Evolutionary conservation across 495 filamentous ascomycete species (phyloP).

Genomic region (Penicillium manginii): DNA sequence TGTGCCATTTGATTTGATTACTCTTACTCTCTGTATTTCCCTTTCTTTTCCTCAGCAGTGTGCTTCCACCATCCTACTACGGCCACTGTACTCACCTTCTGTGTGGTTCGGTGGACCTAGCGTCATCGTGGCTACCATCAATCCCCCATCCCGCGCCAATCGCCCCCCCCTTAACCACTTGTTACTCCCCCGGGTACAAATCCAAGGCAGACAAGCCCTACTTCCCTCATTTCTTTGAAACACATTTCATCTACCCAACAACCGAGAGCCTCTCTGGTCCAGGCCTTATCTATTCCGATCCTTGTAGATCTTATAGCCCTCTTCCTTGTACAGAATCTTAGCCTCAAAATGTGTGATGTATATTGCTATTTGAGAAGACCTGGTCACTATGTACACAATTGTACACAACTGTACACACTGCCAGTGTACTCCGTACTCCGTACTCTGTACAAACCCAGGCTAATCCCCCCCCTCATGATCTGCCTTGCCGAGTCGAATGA

Average conservation of each 20-base stretch:
- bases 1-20: constrained; percentile 6
- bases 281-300: background rate
- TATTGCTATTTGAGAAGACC: background rate
- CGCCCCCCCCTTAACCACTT: constrained; percentile 29
- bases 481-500: constrained; percentile 29
- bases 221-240: constrained; percentile 9
- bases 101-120: constrained; percentile 54
- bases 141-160: constrained; percentile 50
- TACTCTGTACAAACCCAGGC: background rate
- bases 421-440: too few species aligned
- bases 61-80: too few species aligned
- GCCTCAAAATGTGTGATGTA: too few species aligned
- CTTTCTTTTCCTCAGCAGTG: too few species aligned
- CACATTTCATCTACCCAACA: constrained; percentile 7
- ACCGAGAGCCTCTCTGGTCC: background rate
- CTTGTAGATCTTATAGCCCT: background rate
- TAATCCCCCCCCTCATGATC: constrained; percentile 16
- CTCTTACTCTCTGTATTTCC: constrained; percentile 1
- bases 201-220: constrained; percentile 16
- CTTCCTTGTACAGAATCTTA: background rate
- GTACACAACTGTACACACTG: background rate
- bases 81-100: constrained; percentile 31
- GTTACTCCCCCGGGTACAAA: constrained; percentile 7
- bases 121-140: constrained; percentile 27
- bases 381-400: background rate